These are phyloP conservation scores for Stevia rebaudiana DNA, from an alignment of 140 eudicot species.

Conservation along the genomic window DNA sequence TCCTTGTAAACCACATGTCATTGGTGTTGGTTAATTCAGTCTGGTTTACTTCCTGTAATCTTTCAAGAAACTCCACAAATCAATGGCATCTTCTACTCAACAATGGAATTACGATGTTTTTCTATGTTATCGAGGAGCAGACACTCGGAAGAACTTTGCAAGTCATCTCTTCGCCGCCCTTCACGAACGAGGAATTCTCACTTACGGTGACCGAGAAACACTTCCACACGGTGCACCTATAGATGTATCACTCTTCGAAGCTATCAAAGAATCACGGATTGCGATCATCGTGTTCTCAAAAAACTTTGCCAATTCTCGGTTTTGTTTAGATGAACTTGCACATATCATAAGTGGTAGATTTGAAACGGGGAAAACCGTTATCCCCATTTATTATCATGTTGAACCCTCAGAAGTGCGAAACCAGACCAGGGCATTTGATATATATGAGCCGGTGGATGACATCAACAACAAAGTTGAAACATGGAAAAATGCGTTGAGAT, in stretches of 20 bases:
- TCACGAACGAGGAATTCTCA: not conserved
- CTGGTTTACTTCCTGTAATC: too few species aligned
- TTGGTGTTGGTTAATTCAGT: too few species aligned
- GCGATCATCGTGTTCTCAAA: not conserved
- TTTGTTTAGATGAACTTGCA: not conserved
- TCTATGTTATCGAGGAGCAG: not conserved
- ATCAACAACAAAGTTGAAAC: not conserved
- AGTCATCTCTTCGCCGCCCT: not conserved
- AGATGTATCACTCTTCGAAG: not conserved
- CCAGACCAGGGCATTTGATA: not conserved
- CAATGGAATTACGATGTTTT: not conserved
- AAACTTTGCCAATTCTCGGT: not conserved
- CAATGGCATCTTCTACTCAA: not conserved
- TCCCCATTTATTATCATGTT: conserved; percentile 4
- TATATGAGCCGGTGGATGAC: not conserved
- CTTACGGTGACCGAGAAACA: not conserved
- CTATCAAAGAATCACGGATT: conserved; percentile 11
- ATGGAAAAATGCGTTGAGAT: conserved; percentile 11
- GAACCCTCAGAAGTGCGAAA: not conserved
- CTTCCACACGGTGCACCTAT: not conserved
- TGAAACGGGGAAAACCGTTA: not conserved
- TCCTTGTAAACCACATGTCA: too few species aligned
- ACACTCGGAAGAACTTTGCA: not conserved
- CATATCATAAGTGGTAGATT: not conserved
- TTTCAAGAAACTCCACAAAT: too few species aligned